Base-by-base conservation (phyloP, 441 rosid genomes). In the Sinapis alba region DNA sequence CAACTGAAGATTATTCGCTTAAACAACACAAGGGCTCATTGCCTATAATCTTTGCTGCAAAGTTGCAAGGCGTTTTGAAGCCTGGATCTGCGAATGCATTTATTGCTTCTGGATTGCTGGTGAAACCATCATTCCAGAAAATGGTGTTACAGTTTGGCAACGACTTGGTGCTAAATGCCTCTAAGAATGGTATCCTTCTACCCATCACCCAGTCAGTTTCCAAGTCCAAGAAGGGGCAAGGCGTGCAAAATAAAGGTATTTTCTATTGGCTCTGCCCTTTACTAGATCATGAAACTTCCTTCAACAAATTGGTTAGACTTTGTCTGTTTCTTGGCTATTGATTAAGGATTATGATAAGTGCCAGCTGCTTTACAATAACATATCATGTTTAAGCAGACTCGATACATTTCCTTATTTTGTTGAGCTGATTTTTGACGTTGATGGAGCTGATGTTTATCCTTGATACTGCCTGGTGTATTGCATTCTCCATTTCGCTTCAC, bases 101-200 rank as follows among this genome's bases (percentile, higher is more conserved):
- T 79, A 50, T 87, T 82, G 98, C 97, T 34, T 83, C 82, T 70
- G 97, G 98, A 53, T 80, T 85, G 74, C 83, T 85, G 20, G 90
- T 92, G 20, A 96, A 90, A 90, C 98, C 99, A 23, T 80, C 78
- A 30, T 93, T 93, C 78, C 97, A 88, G 84, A 93, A 90, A 80
- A 74, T 92, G 79, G 62, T 83, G 65, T 85, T 90, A 79, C 87
- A 86, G 54, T 82, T 82, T 81, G 98, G 99, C n/a, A 59, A 72
- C 2, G 85, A 96, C 80, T 23, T 92, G 71, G 78, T 75, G 72
- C 79, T 96, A 74, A 78, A 82, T 80, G 77, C 84, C 78, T 87
- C 97, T 36, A 89, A 75, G 75, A 92, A 82, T 80, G 97, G 98
- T 36, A 73, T 93, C 78, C 93, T 96, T 62, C 81, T 93, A 34